phyloP scores from a whole-genome alignment of 192 early-diverging fungal species.

The Phycomyces blakesleeanus region DNA sequence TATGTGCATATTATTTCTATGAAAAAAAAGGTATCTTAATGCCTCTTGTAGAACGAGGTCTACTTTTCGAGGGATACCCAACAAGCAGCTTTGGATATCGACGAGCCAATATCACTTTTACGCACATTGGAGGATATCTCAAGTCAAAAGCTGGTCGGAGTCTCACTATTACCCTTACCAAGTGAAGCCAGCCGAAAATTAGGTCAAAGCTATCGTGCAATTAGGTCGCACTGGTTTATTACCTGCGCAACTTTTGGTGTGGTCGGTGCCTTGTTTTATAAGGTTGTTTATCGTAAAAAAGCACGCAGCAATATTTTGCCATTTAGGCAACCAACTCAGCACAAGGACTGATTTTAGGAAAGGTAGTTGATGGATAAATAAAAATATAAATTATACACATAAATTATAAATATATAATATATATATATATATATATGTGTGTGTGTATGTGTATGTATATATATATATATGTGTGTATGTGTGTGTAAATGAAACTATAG shows the following conservation, averaged over 20 bases:
- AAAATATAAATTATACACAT: too few relatives aligned
- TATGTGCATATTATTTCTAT: neutral
- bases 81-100: neutral
- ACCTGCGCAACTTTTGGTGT: neutral
- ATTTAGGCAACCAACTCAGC: neutral
- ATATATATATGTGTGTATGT: neutral
- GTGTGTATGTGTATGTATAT: neutral
- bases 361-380: too few relatives aligned
- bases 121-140: neutral
- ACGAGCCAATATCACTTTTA: neutral
- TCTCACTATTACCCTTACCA: neutral
- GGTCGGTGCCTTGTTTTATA: neutral
- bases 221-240: neutral
- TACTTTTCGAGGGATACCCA: slow-evolving; percentile 4
- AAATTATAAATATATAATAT: too few relatives aligned
- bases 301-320: neutral
- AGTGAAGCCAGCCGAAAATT: neutral
- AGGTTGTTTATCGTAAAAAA: neutral
- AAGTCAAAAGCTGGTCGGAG: neutral
- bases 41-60: slow-evolving; percentile 1
- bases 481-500: neutral
- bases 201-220: neutral
- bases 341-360: neutral
- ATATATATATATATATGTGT: neutral
- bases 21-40: too few relatives aligned